These are phyloP conservation scores for Diutina neorugosa DNA, from an alignment of 1,139 yeast genomes.

Conservation along the genomic window DNA sequence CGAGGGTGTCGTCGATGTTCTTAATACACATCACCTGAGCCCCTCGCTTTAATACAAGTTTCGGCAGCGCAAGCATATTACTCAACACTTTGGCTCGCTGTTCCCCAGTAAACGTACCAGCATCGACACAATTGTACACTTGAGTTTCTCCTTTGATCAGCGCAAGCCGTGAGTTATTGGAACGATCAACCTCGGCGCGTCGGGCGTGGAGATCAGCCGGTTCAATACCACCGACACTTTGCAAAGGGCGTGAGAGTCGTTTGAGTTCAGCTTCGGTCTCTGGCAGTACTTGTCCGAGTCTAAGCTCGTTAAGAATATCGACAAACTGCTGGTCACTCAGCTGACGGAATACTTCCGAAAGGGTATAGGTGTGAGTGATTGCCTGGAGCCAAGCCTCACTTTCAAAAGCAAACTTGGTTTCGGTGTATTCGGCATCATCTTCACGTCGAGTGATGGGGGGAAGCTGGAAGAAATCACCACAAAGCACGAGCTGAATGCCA, in stretches of 20 bases:
- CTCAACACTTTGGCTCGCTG: neutral
- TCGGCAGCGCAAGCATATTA: neutral
- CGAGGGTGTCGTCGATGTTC: conserved; percentile 28
- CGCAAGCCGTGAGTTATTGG: conserved; percentile 45
- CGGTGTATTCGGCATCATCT: neutral
- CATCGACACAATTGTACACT: conserved; percentile 21
- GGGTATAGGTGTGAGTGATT: conserved; percentile 52
- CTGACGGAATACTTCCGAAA: conserved; percentile 83
- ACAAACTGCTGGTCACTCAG: conserved; percentile 70
- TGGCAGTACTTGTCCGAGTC: conserved; percentile 37
- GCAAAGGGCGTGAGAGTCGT: conserved; percentile 38
- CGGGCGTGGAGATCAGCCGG: conserved; percentile 78
- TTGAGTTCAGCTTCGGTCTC: conserved; percentile 33
- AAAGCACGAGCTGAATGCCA: conserved; percentile 72
- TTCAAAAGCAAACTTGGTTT: conserved; percentile 37
- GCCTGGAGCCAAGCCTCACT: conserved; percentile 59
- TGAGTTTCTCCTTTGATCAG: conserved; percentile 22
- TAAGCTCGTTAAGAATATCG: conserved; percentile 76
- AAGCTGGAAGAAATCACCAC: conserved; percentile 86
- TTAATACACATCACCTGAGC: conserved; percentile 49
- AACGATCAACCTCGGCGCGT: conserved; percentile 58
- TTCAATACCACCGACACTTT: conserved; percentile 58
- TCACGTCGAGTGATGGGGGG: conserved; percentile 60
- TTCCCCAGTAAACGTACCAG: neutral
- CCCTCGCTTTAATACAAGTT: conserved; percentile 40